phyloP scores from a whole-genome alignment of 306 rosid genomes.

The Cicer arietinum region DNA sequence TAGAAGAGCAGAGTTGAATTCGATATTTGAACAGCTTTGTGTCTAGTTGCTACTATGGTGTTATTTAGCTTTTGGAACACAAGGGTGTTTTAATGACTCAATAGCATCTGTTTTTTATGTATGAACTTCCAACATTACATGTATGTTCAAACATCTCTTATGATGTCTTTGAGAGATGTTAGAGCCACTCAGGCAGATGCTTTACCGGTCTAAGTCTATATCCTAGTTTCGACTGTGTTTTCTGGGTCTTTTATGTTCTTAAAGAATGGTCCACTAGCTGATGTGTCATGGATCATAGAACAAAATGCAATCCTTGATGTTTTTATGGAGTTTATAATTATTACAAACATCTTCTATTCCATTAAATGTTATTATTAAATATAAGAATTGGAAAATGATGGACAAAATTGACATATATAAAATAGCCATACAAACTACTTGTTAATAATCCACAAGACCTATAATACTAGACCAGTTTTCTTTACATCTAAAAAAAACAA shows the following conservation, averaged over 20 bases:
- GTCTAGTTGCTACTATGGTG: neutral
- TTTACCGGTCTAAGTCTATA: neutral
- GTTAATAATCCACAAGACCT: neutral
- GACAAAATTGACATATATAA: neutral
- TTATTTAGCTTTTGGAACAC: neutral
- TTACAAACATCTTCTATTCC: no score
- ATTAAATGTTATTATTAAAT: no score
- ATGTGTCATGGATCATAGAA: neutral
- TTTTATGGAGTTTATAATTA: no score
- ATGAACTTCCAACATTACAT: neutral
- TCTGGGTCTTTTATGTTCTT: neutral
- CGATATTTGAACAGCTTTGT: conserved; percentile 22
- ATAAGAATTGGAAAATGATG: neutral
- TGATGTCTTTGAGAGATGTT: neutral
- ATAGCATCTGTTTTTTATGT: neutral
- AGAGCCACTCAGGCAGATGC: neutral
- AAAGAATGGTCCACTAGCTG: neutral
- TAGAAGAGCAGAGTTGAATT: neutral
- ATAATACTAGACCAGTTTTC: neutral
- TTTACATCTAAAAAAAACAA: neutral
- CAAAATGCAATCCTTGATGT: neutral
- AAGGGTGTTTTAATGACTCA: neutral
- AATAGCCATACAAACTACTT: neutral
- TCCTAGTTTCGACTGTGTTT: neutral
- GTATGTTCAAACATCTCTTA: neutral